Percentiles rank a stretch among this genome's conserved stretches.
Evolutionary conservation across 1,284 basidiomycete species (phyloP).

Genomic region (Agaricales sp.): DNA sequence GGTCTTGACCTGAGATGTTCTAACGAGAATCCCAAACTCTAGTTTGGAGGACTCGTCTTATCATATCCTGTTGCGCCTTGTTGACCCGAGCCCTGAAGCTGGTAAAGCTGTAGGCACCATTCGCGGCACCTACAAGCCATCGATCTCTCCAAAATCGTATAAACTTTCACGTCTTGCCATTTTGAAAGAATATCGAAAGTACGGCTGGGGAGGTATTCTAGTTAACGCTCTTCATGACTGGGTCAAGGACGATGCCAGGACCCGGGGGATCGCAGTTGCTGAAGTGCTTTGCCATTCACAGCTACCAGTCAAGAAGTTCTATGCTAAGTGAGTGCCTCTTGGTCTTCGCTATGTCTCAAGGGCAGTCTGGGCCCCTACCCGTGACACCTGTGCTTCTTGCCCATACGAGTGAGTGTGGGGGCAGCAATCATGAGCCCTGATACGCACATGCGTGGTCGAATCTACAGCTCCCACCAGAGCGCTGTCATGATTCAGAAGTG

Average conservation of each 20-base stretch:
- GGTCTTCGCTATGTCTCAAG: slow-evolving; percentile 3
- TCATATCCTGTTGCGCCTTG: slow-evolving; percentile 61
- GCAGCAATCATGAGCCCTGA: neutral
- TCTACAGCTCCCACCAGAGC: no score
- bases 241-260: slow-evolving; percentile 32
- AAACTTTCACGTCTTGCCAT: slow-evolving; percentile 65
- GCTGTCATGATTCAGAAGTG: no score
- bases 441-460: neutral
- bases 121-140: slow-evolving; percentile 23
- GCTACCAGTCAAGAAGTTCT: slow-evolving; percentile 59
- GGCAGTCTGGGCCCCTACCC: neutral
- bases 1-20: slow-evolving; percentile 1
- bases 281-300: slow-evolving; percentile 57
- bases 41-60: slow-evolving; percentile 52
- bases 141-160: slow-evolving; percentile 30
- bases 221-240: slow-evolving; percentile 51
- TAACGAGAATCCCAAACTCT: slow-evolving; percentile 7
- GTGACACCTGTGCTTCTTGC: slow-evolving; percentile 5
- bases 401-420: no score
- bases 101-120: slow-evolving; percentile 59
- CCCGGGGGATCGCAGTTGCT: slow-evolving; percentile 17
- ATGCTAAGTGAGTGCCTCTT: slow-evolving; percentile 47
- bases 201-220: slow-evolving; percentile 52
- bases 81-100: slow-evolving; percentile 38
- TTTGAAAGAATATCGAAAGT: slow-evolving; percentile 51